Evolutionary conservation across 345 rosid genomes (phyloP).

Genomic region (Hibiscus syriacus): DNA sequence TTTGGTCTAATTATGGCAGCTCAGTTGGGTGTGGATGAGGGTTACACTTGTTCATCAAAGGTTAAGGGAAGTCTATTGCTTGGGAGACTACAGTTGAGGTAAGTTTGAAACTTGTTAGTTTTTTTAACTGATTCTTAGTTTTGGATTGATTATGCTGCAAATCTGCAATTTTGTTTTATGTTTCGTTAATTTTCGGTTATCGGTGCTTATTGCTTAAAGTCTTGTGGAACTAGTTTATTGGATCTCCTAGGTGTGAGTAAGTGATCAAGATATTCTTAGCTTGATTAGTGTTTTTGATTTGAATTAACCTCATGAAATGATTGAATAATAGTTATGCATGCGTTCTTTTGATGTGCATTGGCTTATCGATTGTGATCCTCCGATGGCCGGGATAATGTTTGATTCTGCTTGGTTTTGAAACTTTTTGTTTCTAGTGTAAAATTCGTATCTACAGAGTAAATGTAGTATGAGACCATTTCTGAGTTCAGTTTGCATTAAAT

Average conservation of each 20-base stretch:
- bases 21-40: slow-evolving; percentile 39
- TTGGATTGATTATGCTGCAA: neutral
- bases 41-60: slow-evolving; percentile 39
- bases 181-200: no score
- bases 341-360: no score
- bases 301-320: no score
- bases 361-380: neutral
- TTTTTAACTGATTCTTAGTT: neutral
- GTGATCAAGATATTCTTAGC: neutral
- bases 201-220: neutral
- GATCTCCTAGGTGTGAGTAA: neutral
- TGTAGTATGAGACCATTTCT: slow-evolving; percentile 25
- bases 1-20: slow-evolving; percentile 17
- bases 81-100: slow-evolving; percentile 77
- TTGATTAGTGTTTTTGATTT: no score
- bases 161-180: neutral
- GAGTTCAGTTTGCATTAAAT: neutral
- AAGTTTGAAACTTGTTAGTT: neutral
- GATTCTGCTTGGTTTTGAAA: neutral
- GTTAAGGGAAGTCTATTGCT: slow-evolving; percentile 34
- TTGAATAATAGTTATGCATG: no score
- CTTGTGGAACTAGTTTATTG: neutral
- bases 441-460: neutral
- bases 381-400: neutral
- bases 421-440: neutral